Conservation (phyloP, 768 basidiomycete species). For the Trametopsis cervina region DNA sequence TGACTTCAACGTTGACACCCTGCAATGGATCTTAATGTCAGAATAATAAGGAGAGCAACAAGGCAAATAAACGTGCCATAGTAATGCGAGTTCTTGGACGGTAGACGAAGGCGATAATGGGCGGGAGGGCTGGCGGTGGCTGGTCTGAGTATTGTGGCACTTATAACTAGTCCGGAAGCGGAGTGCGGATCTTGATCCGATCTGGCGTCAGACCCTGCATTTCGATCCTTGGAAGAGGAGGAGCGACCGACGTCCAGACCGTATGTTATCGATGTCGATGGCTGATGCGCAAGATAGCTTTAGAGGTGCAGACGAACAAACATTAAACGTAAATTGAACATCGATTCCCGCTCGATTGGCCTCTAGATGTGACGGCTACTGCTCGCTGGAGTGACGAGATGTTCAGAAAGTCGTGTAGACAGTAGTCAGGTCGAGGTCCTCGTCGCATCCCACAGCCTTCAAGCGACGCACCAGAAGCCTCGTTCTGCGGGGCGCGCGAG, state of each 20-base stretch:
- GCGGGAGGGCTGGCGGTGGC: slow-evolving; percentile 26
- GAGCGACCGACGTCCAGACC: slow-evolving; percentile 13
- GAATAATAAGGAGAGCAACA: slow-evolving; percentile 1
- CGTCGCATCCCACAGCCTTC: no score
- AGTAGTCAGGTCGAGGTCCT: no score
- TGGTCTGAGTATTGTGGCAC: slow-evolving; percentile 26
- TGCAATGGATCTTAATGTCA: slow-evolving; percentile 21
- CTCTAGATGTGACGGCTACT: no score
- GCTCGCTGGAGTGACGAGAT: no score
- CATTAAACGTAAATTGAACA: no score
- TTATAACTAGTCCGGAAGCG: slow-evolving; percentile 44
- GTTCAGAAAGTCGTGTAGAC: no score
- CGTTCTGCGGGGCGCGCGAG: no score
- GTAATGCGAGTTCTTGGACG: neutral
- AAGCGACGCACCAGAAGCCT: no score
- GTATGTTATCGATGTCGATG: slow-evolving; percentile 22
- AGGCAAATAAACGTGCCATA: slow-evolving; percentile 1
- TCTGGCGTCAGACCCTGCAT: slow-evolving; percentile 22
- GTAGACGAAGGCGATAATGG: neutral
- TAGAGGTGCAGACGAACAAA: no score
- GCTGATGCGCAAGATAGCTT: no score
- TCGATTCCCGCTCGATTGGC: no score
- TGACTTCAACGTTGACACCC: slow-evolving; percentile 64
- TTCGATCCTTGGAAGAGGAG: slow-evolving; percentile 13
- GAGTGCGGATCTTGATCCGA: slow-evolving; percentile 78